Evolutionary conservation across 805 yeast genomes (phyloP).

Genomic region (Teunomyces atbi): DNA sequence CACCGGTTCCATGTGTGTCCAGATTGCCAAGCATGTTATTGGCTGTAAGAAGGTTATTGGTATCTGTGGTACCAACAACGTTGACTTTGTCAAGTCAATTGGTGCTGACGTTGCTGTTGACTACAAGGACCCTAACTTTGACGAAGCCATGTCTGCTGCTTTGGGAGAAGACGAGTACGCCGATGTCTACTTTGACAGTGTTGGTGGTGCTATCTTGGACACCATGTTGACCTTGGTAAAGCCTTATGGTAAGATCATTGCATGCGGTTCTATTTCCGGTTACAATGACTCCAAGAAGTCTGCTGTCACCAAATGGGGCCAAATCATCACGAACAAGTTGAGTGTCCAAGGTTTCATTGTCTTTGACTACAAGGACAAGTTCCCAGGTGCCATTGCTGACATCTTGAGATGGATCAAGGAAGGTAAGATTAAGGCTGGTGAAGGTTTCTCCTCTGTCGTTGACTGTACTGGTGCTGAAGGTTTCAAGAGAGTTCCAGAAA

Average conservation of each 20-base stretch:
- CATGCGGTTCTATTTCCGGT: conserved; percentile 63
- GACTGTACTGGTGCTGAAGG: conserved; percentile 11
- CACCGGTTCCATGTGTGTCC: conserved; percentile 60
- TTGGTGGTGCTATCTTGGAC: conserved; percentile 60
- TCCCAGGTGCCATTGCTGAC: conserved; percentile 35
- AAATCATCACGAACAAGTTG: conserved; percentile 50
- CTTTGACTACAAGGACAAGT: conserved; percentile 39
- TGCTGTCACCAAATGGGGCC: conserved; percentile 29
- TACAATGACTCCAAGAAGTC: conserved; percentile 35
- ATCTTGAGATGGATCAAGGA: conserved; percentile 35
- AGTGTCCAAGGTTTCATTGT: conserved; percentile 54
- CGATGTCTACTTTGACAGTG: conserved; percentile 59
- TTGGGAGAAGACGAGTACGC: conserved; percentile 47
- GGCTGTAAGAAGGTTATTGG: conserved; percentile 59
- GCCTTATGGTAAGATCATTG: conserved; percentile 45
- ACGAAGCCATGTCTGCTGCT: conserved; percentile 22
- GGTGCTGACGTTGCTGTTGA: conserved; percentile 56
- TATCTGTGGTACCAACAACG: conserved; percentile 57
- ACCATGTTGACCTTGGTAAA: conserved; percentile 39
- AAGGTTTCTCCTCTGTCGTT: conserved; percentile 10
- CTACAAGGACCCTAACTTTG: conserved; percentile 43
- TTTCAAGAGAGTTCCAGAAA: conserved; percentile 43
- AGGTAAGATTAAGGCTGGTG: conserved; percentile 38
- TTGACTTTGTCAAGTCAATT: conserved; percentile 50
- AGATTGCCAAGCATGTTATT: conserved; percentile 51